These are phyloP conservation scores for Cladorrhinum sp. DNA, from an alignment of 2,329 filamentous ascomycete genomes.

Conservation along the genomic window DNA sequence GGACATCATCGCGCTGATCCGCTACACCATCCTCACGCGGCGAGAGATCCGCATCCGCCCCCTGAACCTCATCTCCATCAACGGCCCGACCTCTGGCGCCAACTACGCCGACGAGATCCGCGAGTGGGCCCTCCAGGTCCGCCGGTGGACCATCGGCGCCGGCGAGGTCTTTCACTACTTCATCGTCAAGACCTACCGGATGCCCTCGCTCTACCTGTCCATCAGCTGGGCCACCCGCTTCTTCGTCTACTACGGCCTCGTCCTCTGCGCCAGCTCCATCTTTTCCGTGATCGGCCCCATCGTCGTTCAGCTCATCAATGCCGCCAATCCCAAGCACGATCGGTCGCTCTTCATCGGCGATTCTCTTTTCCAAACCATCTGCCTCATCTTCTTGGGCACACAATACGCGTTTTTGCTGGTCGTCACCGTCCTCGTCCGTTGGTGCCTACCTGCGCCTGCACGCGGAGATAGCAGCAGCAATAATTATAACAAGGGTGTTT, in stretches of 20 bases:
- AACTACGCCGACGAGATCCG: constrained; percentile 14
- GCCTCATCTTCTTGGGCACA: constrained; percentile 11
- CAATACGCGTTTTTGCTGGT: constrained; percentile 7
- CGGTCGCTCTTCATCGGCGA: constrained; percentile 12
- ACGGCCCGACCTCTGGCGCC: constrained; percentile 16
- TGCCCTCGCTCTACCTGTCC: constrained; percentile 13
- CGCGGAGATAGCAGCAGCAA: neutral
- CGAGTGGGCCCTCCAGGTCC: constrained; percentile 16
- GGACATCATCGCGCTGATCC: constrained; percentile 19
- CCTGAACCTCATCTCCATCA: constrained; percentile 14
- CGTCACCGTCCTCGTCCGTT: constrained; percentile 6
- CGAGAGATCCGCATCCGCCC: constrained; percentile 17
- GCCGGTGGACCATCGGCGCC: constrained; percentile 18
- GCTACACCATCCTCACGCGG: constrained; percentile 14
- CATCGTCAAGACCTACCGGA: constrained; percentile 17
- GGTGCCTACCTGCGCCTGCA: constrained; percentile 4
- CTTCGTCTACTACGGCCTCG: constrained; percentile 17
- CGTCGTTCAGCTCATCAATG: constrained; percentile 10
- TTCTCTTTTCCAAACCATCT: constrained; percentile 5
- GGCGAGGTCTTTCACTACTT: constrained; percentile 20
- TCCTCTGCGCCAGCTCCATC: constrained; percentile 14
- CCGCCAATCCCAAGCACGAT: constrained; percentile 3
- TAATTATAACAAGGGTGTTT: constrained; percentile 8
- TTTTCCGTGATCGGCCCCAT: constrained; percentile 10
- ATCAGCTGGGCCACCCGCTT: constrained; percentile 15